Evolutionary conservation across 768 basidiomycete species (phyloP).

Genomic region (Tulasnella calospora): DNA sequence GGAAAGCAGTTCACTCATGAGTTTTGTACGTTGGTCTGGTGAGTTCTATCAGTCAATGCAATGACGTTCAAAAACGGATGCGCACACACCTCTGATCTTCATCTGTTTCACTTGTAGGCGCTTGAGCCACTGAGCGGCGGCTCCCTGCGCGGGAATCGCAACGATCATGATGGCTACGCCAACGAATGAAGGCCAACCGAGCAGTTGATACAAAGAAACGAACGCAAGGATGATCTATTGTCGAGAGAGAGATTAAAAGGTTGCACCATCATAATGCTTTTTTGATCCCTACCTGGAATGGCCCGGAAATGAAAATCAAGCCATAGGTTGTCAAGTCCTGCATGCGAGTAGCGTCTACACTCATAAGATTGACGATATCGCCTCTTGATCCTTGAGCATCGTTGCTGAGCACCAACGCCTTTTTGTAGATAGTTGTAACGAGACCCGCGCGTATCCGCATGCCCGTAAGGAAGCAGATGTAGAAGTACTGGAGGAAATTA

Average conservation of each 20-base stretch:
- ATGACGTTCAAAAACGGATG: neutral
- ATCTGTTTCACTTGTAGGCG: slow-evolving; percentile 82
- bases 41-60: neutral
- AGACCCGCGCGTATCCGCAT: slow-evolving; percentile 94
- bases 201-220: slow-evolving; percentile 78
- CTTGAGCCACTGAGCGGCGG: slow-evolving; percentile 65
- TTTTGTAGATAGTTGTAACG: slow-evolving; percentile 77
- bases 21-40: slow-evolving; percentile 34
- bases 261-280: neutral
- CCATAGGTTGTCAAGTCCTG: slow-evolving; percentile 81
- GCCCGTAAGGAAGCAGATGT: slow-evolving; percentile 73
- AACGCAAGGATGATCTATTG: slow-evolving; percentile 78
- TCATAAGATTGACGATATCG: slow-evolving; percentile 93
- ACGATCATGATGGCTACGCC: slow-evolving; percentile 86
- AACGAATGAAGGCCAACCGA: slow-evolving; percentile 88
- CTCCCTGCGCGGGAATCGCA: slow-evolving; percentile 68
- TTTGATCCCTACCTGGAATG: slow-evolving; percentile 57
- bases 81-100: slow-evolving; percentile 60
- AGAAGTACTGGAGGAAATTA: slow-evolving; percentile 63
- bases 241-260: neutral
- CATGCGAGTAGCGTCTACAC: slow-evolving; percentile 72
- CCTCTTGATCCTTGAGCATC: slow-evolving; percentile 75
- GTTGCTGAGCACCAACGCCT: slow-evolving; percentile 78
- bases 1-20: slow-evolving; percentile 90
- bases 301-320: slow-evolving; percentile 78